Percentiles rank a stretch among this genome's conserved stretches.
These are phyloP conservation scores for Lactifluus hygrophoroides DNA, from an alignment of 768 basidiomycete genomes.

Conservation along the genomic window DNA sequence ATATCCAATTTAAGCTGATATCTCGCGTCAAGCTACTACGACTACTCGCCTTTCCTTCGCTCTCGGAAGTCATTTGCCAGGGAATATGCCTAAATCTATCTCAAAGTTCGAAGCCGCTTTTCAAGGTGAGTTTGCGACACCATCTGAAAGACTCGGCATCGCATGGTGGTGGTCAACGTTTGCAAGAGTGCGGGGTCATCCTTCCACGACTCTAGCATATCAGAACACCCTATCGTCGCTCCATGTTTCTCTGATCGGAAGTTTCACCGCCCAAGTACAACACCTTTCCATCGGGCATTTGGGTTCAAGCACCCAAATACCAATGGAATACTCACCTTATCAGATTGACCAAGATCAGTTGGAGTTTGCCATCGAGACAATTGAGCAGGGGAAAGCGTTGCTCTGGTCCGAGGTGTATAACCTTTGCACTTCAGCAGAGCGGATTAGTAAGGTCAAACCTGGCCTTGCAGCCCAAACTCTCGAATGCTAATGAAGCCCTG, in stretches of 20 bases:
- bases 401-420: conserved; percentile 8
- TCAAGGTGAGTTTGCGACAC: background rate
- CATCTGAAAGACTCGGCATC: background rate
- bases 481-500: background rate
- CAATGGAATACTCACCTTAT: background rate
- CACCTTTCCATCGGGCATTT: background rate
- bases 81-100: background rate
- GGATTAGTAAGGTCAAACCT: background rate
- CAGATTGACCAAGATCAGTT: background rate
- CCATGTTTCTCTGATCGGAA: background rate
- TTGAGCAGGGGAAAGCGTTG: background rate
- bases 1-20: background rate
- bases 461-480: background rate
- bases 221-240: background rate
- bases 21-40: background rate
- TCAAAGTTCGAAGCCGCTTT: background rate
- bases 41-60: background rate
- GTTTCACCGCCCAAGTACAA: background rate
- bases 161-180: background rate
- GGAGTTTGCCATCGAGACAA: conserved; percentile 1
- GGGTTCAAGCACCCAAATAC: background rate
- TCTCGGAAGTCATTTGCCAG: background rate
- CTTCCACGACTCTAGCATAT: background rate
- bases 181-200: background rate
- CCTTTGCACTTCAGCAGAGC: background rate